phyloP scores from a whole-genome alignment of 83 land plant genomes.

The Diphasiastrum complanatum region DNA sequence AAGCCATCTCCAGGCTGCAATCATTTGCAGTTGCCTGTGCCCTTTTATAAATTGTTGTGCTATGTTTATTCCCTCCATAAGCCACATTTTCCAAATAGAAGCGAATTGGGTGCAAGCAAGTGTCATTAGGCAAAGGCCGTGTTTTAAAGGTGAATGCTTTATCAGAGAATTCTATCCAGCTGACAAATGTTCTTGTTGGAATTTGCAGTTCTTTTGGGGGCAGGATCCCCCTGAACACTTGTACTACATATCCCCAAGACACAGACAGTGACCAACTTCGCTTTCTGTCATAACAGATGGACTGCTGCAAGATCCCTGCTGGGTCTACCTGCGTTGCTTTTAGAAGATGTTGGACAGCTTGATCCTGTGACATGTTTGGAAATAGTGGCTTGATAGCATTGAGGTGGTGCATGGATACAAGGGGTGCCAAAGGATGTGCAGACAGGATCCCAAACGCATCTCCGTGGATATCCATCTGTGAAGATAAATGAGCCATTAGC shows the following conservation, averaged over 20 bases:
- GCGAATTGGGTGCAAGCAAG: too few relatives aligned
- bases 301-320: slow-evolving; percentile 52
- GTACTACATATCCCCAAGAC: slow-evolving; percentile 73
- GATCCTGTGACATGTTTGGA: slow-evolving; percentile 33
- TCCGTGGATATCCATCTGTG: slow-evolving; percentile 61
- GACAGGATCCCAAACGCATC: slow-evolving; percentile 50
- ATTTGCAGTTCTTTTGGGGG: slow-evolving; percentile 40
- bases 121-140: too few relatives aligned
- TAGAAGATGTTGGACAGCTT: slow-evolving; percentile 39
- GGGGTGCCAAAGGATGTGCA: slow-evolving; percentile 57
- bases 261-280: slow-evolving; percentile 48
- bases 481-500: too few relatives aligned
- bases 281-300: slow-evolving; percentile 53
- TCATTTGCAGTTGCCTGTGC: too few relatives aligned
- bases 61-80: too few relatives aligned
- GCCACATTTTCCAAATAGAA: too few relatives aligned
- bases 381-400: slow-evolving; percentile 50
- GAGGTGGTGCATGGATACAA: slow-evolving; percentile 62
- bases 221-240: slow-evolving; percentile 39
- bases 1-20: too few relatives aligned
- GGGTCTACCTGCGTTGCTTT: slow-evolving; percentile 41
- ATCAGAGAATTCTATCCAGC: slow-evolving; percentile 18
- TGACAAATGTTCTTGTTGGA: slow-evolving; percentile 35
- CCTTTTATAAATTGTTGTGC: too few relatives aligned
- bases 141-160: too few relatives aligned